Percentiles rank a stretch among this genome's conserved stretches.
Conservation (phyloP, 441 rosid genomes). For the Bocquillonia castaneifolia region DNA sequence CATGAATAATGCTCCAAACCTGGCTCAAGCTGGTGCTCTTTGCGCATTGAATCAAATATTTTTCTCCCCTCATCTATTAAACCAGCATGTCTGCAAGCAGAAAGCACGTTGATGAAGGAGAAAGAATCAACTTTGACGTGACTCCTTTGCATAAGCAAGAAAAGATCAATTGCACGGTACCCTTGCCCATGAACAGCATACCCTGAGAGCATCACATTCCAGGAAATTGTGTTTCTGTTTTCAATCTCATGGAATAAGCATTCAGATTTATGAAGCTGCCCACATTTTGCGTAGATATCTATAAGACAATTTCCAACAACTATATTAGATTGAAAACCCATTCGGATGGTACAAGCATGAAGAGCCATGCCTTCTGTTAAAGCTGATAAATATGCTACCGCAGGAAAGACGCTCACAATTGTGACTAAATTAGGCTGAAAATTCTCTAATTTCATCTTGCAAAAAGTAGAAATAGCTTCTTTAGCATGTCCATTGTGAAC, state of each 20-base stretch:
- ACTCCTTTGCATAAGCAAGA: constrained; percentile 23
- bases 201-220: constrained; percentile 59
- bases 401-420: constrained; percentile 48
- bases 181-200: constrained; percentile 59
- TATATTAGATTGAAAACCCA: constrained; percentile 30
- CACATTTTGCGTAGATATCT: constrained; percentile 68
- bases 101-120: constrained; percentile 58
- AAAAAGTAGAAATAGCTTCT: constrained; percentile 43
- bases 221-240: constrained; percentile 34
- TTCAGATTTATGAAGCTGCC: constrained; percentile 37
- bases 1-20: constrained; percentile 69
- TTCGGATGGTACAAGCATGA: constrained; percentile 37
- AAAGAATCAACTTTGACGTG: constrained; percentile 39
- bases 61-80: constrained; percentile 48
- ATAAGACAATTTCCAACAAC: constrained; percentile 37
- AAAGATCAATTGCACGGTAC: constrained; percentile 49
- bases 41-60: constrained; percentile 50
- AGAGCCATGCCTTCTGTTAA: constrained; percentile 43
- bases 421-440: constrained; percentile 44
- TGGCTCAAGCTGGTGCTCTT: constrained; percentile 42
- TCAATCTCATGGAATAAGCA: constrained; percentile 39
- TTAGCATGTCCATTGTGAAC: constrained; percentile 46
- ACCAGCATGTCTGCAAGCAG: constrained; percentile 81
- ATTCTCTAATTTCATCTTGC: constrained; percentile 36
- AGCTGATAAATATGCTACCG: constrained; percentile 35